Percentiles rank a stretch among this genome's conserved stretches.
These are phyloP conservation scores for Fusarium pseudograminearum DNA, from an alignment of 2,329 filamentous ascomycete genomes.

Conservation along the genomic window DNA sequence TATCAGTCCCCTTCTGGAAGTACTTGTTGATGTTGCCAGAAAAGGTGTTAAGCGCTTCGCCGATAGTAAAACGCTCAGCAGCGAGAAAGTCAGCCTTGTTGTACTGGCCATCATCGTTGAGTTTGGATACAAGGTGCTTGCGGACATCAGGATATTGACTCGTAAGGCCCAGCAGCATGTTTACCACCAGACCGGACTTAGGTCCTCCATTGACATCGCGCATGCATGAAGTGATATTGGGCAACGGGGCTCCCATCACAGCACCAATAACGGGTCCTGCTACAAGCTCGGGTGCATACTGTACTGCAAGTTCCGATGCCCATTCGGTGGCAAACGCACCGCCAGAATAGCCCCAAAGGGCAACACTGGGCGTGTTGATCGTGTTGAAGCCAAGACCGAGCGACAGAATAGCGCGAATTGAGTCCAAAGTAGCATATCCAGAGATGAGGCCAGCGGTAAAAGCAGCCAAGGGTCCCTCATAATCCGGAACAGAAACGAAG, in stretches of 20 bases:
- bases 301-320: constrained; percentile 63
- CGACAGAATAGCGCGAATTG: constrained; percentile 57
- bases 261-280: constrained; percentile 56
- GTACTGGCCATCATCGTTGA: constrained; percentile 26
- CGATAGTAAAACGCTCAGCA: constrained; percentile 14
- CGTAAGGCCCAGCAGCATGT: constrained; percentile 33
- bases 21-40: constrained; percentile 35
- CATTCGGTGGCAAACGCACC: constrained; percentile 64
- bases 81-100: constrained; percentile 44
- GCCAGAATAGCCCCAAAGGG: constrained; percentile 69
- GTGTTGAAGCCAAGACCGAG: constrained; percentile 49
- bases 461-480: constrained; percentile 58
- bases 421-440: constrained; percentile 60
- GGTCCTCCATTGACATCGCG: constrained; percentile 48
- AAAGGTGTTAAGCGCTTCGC: too few species aligned
- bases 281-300: constrained; percentile 64
- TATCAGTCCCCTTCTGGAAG: constrained; percentile 21
- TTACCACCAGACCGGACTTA: constrained; percentile 35
- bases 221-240: constrained; percentile 55
- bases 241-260: constrained; percentile 61
- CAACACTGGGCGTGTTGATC: constrained; percentile 47
- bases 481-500: constrained; percentile 59
- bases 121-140: constrained; percentile 31
- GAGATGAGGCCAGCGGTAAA: constrained; percentile 58
- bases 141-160: constrained; percentile 37